Evolutionary conservation across 805 yeast genomes (phyloP), one percentile per base, ranked within the genome.

Genomic region (Candida koratica): DNA sequence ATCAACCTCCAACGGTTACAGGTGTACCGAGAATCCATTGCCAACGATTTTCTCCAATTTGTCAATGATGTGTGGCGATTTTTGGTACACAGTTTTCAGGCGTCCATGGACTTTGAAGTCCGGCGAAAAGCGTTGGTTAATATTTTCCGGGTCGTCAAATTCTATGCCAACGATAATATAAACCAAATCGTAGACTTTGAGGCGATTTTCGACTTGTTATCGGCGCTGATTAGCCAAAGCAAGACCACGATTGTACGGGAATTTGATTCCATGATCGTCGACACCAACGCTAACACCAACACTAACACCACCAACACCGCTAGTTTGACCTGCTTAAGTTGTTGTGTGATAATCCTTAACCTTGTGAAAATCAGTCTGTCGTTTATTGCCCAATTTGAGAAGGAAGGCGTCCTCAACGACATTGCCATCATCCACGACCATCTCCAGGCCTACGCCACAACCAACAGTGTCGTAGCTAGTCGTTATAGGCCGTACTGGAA

Each of bases 351-450:
- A n/a, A 37, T 37, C 10, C 20, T 39, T 5, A 41, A 44, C 18
- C 34, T 44, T 30, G 27, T 44, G 8, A 39, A 31, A 20, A 17
- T 34, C 3, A 38, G 37, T 5, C 40, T 41, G 3, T 40, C 55
- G 1, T 79, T 73, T 38, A 49, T 77, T 5, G 48, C 53, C 0
- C 67, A 64, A 6, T 75, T 86, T 43, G 81, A 75, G 47, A 71
- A 84, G 37, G 94, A 86, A 48, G 96, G 96, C 0, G 56, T 83
- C n/a, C 52, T 81, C 4, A 56, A 69, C 12, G 85, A 81, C 49
- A 62, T 72, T 7, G 45, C 58, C 1, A 40, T 49, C 0, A 55
- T 77, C 3, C 36, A 60, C 7, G 58, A 56, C 17, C 44, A 48
- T 29, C 41, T 47, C 33, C 48, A 47, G 32, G 46, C 36, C 18